Base-by-base conservation (phyloP, 371 early-diverging fungal genomes). In the Mortierella sp. region DNA sequence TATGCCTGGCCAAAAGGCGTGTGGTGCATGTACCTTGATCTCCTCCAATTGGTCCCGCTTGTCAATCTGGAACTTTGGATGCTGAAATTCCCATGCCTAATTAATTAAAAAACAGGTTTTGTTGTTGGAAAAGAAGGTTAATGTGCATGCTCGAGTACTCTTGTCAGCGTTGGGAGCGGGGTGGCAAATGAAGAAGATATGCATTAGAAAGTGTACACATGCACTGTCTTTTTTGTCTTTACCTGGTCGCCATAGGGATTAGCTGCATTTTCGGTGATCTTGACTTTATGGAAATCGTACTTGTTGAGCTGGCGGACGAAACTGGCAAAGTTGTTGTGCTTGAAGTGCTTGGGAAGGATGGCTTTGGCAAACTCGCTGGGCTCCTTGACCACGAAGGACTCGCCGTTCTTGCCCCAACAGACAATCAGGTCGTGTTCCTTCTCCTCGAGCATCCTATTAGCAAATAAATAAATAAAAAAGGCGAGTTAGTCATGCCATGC, bases 221-320 rank as follows among this genome's bases (percentile, higher is more conserved):
- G 48, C 48, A 46, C 13, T 28, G 28, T 31, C 9, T 21, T 53
- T 53, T 50, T 53, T 31, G 14, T 46, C 48, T 46, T 8, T 40
- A 92, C 93, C 87, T 92, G 92, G 51, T 94, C 94, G 6, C 94
- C 94, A 79, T 94, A 92, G 4, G 89, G 83, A 73, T 87, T 89
- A 5, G 82, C 89, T 6, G 88, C 86, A 51, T 94, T 93, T 24
- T 93, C 93, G 5, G 88, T 87, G 57, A 88, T 90, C 71, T 90
- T 91, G 44, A 96, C 91, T 89, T 97, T 97, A 90, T 97, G 96
- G 87, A 99, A 98, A 76, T 95, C 99, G 80, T 99, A 99, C 89
- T 96, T 99, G 90, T 99, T 99, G 11, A 99, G 92, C 83, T 99
- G 99, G 46, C 99, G 93, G 26, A 98, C 96, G 91, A 99, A 98